Percentiles rank a stretch among this genome's conserved stretches.
phyloP scores from a whole-genome alignment of 2,329 filamentous ascomycete genomes.

The Dryadomyces sulphureus region DNA sequence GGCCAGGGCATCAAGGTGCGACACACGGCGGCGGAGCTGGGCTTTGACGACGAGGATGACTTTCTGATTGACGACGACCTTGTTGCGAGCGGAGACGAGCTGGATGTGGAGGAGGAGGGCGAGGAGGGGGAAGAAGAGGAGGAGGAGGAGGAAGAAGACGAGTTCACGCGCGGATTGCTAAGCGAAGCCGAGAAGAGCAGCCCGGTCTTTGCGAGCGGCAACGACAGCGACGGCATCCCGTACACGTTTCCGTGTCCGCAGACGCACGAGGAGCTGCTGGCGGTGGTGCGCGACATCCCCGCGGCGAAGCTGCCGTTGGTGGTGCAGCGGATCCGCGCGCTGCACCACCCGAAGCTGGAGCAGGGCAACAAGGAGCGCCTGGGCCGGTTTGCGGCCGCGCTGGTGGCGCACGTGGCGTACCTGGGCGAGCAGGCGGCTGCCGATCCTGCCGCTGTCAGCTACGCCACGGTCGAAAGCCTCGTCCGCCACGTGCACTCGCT shows the following conservation, averaged over 20 bases:
- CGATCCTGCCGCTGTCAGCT: neutral
- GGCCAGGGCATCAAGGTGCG: constrained; percentile 42
- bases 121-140: constrained; percentile 32
- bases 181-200: constrained; percentile 41
- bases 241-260: constrained; percentile 80
- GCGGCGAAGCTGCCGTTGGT: constrained; percentile 57
- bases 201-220: constrained; percentile 30
- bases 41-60: constrained; percentile 86
- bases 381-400: constrained; percentile 45
- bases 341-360: constrained; percentile 82
- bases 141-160: constrained; percentile 25
- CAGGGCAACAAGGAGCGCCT: constrained; percentile 77
- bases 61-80: constrained; percentile 84
- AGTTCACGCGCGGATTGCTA: constrained; percentile 57
- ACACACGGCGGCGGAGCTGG: constrained; percentile 46
- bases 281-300: constrained; percentile 46
- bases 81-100: constrained; percentile 63
- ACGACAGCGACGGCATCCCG: constrained; percentile 45
- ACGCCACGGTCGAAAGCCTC: constrained; percentile 43
- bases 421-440: constrained; percentile 24
- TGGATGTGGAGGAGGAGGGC: constrained; percentile 41
- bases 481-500: constrained; percentile 88
- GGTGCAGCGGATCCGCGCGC: constrained; percentile 74
- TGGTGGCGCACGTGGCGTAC: constrained; percentile 48
- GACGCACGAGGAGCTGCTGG: constrained; percentile 59